A percentile compares a stretch with the other conserved stretches of the same genome.
Evolutionary conservation across 108 stramenopile genomes (phyloP).

Genomic region (Mayamaea pseudoterrestris): DNA sequence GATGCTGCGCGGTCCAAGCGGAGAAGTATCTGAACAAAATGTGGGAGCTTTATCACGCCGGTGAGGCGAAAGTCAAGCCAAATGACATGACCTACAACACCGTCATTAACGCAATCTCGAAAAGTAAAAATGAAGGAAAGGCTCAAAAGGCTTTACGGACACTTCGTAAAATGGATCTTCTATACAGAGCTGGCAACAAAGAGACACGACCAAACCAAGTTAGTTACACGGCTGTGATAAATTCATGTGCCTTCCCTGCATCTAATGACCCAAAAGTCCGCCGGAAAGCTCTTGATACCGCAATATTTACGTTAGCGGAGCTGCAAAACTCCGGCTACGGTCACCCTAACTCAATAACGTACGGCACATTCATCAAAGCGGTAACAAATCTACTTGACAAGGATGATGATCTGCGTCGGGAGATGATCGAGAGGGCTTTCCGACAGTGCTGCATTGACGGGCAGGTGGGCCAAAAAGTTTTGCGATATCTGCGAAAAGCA

Average conservation of each 20-base stretch:
- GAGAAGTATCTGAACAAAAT: conserved; percentile 26
- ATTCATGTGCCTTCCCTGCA: conserved; percentile 27
- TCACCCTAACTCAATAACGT: conserved; percentile 50
- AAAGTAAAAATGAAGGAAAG: conserved; percentile 26
- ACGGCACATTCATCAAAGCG: conserved; percentile 61
- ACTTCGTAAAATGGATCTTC: conserved; percentile 29
- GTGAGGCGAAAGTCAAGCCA: conserved; percentile 36
- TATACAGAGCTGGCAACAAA: conserved; percentile 35
- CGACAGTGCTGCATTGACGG: conserved; percentile 29
- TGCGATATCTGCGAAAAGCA: conserved; percentile 35
- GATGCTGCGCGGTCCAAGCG: conserved; percentile 25
- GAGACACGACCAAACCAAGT: conserved; percentile 30
- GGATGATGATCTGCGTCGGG: conserved; percentile 20
- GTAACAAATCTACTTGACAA: conserved; percentile 32
- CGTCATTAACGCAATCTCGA: conserved; percentile 40
- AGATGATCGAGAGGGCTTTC: conserved; percentile 25
- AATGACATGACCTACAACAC: conserved; percentile 51
- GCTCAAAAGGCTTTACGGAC: conserved; percentile 29
- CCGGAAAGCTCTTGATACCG: conserved; percentile 23
- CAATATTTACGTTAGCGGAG: conserved; percentile 35
- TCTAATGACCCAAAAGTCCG: conserved; percentile 11
- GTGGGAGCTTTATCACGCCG: conserved; percentile 27
- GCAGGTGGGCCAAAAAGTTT: conserved; percentile 51
- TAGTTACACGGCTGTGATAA: conserved; percentile 33
- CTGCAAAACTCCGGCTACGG: conserved; percentile 22